Evolutionary conservation across 257 asterid genomes (phyloP), one percentile per base, ranked within the genome.

Genomic region (Fraxinus anomala): DNA sequence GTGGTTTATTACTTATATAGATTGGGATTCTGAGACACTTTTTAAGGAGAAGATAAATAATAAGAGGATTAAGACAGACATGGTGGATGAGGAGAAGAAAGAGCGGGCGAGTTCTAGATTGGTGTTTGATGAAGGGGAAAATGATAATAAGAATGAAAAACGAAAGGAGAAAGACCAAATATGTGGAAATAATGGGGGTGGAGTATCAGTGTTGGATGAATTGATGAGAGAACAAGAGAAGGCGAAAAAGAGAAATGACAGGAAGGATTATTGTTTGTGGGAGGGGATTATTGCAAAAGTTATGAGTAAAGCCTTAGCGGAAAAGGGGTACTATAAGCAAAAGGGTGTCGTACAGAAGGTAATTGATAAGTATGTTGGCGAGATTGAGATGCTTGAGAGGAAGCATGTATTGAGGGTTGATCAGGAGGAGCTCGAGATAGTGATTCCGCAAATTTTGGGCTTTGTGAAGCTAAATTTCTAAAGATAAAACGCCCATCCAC

Each of bases 401-500:
- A 95, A 90, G 89, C 97, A 95, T 79, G 86, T 95, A 1, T 54
- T 91, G 86, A 87, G 97, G 78, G 88, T 95, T 80, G 98, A 93
- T 88, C 98, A 95, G 80, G 96, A 81, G 79, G 99, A 95, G 88
- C 92, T 95, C 63, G 96, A 95, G 89, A 93, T 97, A 0, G 98
- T 95, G 82, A 87, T 91, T 76, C 98, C 98, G 6, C 99, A 93
- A 87, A 91, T 91, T 42, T 97, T 97, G 5, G 97, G 97, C 17
- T 91, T 89, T 79, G 93, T 94, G 74, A 91, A 80, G 87, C 5
- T 31, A 31, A 31, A 31, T 31, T 31, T 31, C 34, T 31, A 5
- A 31, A 31, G 5, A 88, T 94, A 44, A 31, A 31, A 31, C 3
- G 34, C 34, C 34, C 34, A 31, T 31, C 34, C 34, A 31, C 34